Conservation (phyloP, 345 rosid species). For the Eutrema heterophyllum region DNA sequence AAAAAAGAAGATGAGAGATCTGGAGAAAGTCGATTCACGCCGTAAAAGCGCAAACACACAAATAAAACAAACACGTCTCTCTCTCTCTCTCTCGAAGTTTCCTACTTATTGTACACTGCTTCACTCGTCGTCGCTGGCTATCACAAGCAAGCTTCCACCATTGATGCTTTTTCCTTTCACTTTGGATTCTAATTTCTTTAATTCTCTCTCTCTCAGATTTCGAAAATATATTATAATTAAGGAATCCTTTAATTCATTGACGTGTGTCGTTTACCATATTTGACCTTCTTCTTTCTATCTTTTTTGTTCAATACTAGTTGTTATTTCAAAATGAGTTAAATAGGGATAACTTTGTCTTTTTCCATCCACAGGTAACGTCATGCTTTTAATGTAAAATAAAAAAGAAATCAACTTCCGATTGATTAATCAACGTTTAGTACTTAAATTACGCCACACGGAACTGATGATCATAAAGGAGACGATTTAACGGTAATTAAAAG, state of each 20-base stretch:
- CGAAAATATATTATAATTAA: not conserved
- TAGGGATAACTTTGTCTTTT: conserved; percentile 10
- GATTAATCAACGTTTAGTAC: not conserved
- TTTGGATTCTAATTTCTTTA: not conserved
- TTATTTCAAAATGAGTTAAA: not conserved
- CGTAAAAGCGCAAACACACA: not conserved
- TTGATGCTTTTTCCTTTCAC: conserved; percentile 2
- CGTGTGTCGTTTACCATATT: conserved; percentile 26
- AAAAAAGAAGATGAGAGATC: conserved; percentile 6
- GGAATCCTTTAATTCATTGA: not conserved
- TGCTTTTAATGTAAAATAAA: not conserved
- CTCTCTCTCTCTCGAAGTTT: not conserved
- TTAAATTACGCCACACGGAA: conserved; percentile 20
- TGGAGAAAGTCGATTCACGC: conserved; percentile 6
- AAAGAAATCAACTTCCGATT: not conserved
- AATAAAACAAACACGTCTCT: not conserved
- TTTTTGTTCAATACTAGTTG: not conserved
- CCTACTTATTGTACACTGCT: not conserved
- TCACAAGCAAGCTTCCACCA: conserved; percentile 13
- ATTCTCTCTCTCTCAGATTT: not conserved
- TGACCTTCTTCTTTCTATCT: conserved; percentile 8
- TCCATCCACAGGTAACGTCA: not conserved
- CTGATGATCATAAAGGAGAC: not conserved
- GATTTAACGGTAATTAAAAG: conserved; percentile 4
- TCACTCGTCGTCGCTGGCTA: conserved; percentile 15